Conservation (phyloP, 2,329 filamentous ascomycete species). For the Gremmenia infestans region DNA sequence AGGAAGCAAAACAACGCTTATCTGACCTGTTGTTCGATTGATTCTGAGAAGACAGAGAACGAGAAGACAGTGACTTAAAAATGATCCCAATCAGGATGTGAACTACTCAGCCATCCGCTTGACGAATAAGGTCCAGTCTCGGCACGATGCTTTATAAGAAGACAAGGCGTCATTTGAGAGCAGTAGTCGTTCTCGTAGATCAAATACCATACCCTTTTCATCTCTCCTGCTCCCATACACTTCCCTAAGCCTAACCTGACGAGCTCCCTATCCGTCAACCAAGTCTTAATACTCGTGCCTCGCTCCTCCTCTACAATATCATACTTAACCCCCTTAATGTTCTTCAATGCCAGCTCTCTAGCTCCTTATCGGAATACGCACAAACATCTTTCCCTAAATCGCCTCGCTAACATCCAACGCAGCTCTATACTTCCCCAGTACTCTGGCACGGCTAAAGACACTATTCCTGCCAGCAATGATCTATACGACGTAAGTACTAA, state of each 20-base stretch:
- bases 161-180: too few species aligned
- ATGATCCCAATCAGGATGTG: too few species aligned
- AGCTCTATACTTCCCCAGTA: slow-evolving; percentile 2
- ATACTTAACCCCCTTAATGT: background rate
- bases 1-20: too few species aligned
- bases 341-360: background rate
- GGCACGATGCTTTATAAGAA: too few species aligned
- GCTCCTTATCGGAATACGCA: slow-evolving; percentile 2
- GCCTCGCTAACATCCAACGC: slow-evolving; percentile 1
- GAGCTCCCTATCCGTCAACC: background rate
- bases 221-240: slow-evolving; percentile 9
- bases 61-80: too few species aligned
- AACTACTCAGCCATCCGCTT: too few species aligned
- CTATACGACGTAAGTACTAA: background rate
- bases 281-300: background rate
- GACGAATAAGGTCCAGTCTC: too few species aligned
- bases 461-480: background rate
- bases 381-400: slow-evolving; percentile 1
- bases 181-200: too few species aligned
- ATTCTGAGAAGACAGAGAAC: too few species aligned
- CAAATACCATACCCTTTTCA: too few species aligned
- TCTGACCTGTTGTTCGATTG: too few species aligned
- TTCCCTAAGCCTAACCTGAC: background rate
- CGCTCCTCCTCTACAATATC: background rate
- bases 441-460: background rate